Evolutionary conservation across 371 early-diverging fungal species (phyloP).

Genomic region (Lichtheimia ramosa): DNA sequence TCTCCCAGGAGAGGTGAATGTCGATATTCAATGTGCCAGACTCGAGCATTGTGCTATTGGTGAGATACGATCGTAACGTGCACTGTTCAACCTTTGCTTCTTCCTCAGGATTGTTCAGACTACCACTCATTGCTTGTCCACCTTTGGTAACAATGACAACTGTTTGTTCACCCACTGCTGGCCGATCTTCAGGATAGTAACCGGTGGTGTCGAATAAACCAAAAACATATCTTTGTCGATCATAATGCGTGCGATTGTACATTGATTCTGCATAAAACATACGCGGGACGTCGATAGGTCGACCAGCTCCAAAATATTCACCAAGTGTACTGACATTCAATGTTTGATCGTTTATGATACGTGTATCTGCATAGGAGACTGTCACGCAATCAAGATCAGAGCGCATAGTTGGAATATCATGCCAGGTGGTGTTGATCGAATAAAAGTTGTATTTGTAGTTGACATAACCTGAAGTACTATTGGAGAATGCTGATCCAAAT

Average conservation of each 20-base stretch:
- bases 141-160: conserved; percentile 11
- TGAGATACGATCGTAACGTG: conserved; percentile 7
- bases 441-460: not conserved
- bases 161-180: conserved; percentile 24
- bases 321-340: not conserved
- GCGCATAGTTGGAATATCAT: conserved; percentile 1
- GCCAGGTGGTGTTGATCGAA: not conserved
- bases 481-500: not conserved
- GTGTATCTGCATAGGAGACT: conserved; percentile 4
- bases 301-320: conserved; percentile 1
- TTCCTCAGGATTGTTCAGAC: not conserved
- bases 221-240: conserved; percentile 10
- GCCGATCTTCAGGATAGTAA: conserved; percentile 16
- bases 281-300: conserved; percentile 3
- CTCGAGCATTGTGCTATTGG: conserved; percentile 1
- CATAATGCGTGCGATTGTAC: conserved; percentile 21
- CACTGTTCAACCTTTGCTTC: conserved; percentile 6
- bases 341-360: not conserved
- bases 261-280: conserved; percentile 25
- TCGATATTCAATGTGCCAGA: not conserved
- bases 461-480: not conserved
- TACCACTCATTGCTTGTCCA: not conserved
- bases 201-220: not conserved
- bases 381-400: conserved; percentile 1
- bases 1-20: not conserved